Evolutionary conservation across 1,139 yeast genomes (phyloP).

Genomic region (Suhomyces bolitotheri): DNA sequence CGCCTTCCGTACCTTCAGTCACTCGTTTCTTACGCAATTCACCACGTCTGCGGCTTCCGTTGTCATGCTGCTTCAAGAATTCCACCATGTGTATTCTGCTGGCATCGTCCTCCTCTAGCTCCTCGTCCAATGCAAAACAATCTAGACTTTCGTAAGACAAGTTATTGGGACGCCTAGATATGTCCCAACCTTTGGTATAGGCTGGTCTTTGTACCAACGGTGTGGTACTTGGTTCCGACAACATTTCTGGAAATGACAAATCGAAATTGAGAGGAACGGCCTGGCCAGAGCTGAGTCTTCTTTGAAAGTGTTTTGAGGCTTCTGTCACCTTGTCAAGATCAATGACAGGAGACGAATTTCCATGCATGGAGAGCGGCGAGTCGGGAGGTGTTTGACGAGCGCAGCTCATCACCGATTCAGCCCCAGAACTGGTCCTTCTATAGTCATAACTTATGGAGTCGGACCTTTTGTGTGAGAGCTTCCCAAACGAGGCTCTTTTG

Average conservation of each 20-base stretch:
- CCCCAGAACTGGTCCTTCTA: neutral
- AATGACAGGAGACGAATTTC: constrained; percentile 3
- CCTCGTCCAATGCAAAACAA: neutral
- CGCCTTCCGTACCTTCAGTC: too few relatives aligned
- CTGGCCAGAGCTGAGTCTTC: too few relatives aligned
- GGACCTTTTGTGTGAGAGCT: neutral
- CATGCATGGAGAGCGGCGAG: neutral
- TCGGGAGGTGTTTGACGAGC: neutral
- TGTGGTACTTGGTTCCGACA: too few relatives aligned
- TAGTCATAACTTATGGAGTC: neutral
- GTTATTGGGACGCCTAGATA: too few relatives aligned
- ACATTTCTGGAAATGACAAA: too few relatives aligned
- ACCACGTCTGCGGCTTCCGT: too few relatives aligned
- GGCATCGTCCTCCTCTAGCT: neutral
- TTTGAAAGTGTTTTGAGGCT: constrained; percentile 10
- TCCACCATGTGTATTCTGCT: neutral
- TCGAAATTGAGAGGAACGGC: too few relatives aligned
- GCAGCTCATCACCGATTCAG: neutral
- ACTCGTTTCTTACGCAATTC: too few relatives aligned
- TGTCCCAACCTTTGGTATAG: too few relatives aligned
- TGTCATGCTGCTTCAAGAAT: neutral
- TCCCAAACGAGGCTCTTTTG: neutral
- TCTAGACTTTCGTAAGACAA: neutral
- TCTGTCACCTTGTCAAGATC: constrained; percentile 15
- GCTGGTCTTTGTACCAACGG: too few relatives aligned